These are phyloP conservation scores for Raffaelea ambrosiae DNA, from an alignment of 2,329 filamentous ascomycete genomes.

Conservation along the genomic window DNA sequence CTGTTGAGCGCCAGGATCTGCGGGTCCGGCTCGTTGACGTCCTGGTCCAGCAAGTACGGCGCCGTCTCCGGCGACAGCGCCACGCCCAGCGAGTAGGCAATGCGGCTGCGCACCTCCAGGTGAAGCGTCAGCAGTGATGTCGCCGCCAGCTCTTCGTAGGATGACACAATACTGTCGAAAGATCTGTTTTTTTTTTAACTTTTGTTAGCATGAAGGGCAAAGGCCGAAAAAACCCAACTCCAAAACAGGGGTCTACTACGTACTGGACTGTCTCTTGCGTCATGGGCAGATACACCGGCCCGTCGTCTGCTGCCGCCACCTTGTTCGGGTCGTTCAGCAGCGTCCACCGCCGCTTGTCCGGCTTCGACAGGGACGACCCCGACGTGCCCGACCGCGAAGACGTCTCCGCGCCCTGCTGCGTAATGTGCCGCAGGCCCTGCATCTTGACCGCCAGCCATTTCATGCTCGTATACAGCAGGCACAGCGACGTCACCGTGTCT, in stretches of 20 bases:
- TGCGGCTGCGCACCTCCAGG: constrained; percentile 77
- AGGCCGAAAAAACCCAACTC: not conserved
- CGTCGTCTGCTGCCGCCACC: constrained; percentile 48
- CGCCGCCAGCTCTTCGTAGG: constrained; percentile 71
- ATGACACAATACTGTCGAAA: constrained; percentile 80
- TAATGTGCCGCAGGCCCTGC: constrained; percentile 72
- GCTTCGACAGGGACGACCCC: constrained; percentile 38
- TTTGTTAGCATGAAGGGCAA: not conserved
- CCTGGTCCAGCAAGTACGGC: constrained; percentile 59
- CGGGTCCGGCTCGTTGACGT: constrained; percentile 69
- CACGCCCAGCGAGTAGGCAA: constrained; percentile 67
- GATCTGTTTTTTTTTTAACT: too few relatives aligned
- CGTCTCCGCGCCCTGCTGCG: constrained; percentile 60
- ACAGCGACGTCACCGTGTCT: constrained; percentile 76
- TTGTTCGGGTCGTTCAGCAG: constrained; percentile 58
- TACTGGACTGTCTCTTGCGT: constrained; percentile 76
- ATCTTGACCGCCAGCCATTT: constrained; percentile 91
- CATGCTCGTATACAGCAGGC: constrained; percentile 92
- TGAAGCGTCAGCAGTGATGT: constrained; percentile 80
- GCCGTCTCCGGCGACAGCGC: constrained; percentile 52
- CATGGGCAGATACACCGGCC: constrained; percentile 74
- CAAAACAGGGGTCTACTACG: not conserved
- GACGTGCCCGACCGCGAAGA: constrained; percentile 21
- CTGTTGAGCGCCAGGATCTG: constrained; percentile 76
- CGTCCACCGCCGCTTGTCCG: constrained; percentile 71